These are phyloP conservation scores for Cokeromyces recurvatus DNA, from an alignment of 371 early-diverging fungal species.

Conservation along the genomic window DNA sequence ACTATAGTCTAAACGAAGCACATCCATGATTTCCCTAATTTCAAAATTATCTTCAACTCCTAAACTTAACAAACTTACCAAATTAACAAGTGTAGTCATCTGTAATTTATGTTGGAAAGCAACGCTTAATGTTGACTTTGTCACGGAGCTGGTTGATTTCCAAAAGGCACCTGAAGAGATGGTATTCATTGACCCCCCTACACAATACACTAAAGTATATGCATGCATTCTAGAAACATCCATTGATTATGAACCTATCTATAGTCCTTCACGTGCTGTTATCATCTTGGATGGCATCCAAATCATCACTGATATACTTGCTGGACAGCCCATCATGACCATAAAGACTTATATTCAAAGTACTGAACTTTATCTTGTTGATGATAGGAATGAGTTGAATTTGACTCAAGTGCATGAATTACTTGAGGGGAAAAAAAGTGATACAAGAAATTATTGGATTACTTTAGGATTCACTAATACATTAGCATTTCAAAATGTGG, in stretches of 20 bases:
- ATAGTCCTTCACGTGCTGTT: conserved; percentile 45
- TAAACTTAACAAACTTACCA: conserved; percentile 42
- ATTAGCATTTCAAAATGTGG: conserved; percentile 33
- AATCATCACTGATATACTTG: conserved; percentile 44
- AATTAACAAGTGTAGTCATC: conserved; percentile 48
- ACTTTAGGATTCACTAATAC: conserved; percentile 36
- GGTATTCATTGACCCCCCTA: conserved; percentile 43
- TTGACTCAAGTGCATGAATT: not conserved
- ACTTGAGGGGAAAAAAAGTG: conserved; percentile 13
- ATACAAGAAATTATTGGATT: conserved; percentile 34
- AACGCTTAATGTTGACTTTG: conserved; percentile 27
- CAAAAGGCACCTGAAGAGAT: conserved; percentile 47
- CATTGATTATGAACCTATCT: conserved; percentile 51
- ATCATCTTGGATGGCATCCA: conserved; percentile 52
- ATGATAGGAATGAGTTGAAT: conserved; percentile 27
- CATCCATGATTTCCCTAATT: conserved; percentile 51
- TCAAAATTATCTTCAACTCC: conserved; percentile 38
- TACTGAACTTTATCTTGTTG: conserved; percentile 36
- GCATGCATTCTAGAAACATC: conserved; percentile 43
- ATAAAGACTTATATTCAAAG: conserved; percentile 36
- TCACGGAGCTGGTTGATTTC: conserved; percentile 41
- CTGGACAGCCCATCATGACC: conserved; percentile 47
- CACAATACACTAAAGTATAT: conserved; percentile 44
- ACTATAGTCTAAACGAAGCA: conserved; percentile 27
- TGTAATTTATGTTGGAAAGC: conserved; percentile 48